Conservation (phyloP, 139 green algal species). For the Haematococcus sp. region DNA sequence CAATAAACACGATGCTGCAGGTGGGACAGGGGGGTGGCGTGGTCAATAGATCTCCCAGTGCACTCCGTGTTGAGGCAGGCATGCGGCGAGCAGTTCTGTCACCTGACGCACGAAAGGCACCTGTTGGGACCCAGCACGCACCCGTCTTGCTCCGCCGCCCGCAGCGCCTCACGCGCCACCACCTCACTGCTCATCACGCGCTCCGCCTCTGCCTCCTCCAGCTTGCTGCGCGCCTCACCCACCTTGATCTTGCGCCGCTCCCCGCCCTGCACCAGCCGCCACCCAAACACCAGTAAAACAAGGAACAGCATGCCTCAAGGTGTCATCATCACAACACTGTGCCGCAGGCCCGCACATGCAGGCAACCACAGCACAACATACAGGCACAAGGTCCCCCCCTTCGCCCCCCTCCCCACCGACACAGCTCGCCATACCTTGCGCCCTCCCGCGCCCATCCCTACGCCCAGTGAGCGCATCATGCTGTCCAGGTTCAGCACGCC, state of each 20-base stretch:
- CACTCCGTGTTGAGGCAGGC: too few relatives aligned
- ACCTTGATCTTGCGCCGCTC: slow-evolving; percentile 18
- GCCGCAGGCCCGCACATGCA: too few relatives aligned
- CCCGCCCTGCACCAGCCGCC: neutral
- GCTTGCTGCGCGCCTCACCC: slow-evolving; percentile 66
- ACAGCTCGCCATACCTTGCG: neutral
- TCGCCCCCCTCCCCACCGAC: neutral
- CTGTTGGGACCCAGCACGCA: neutral
- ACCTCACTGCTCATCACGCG: slow-evolving; percentile 41
- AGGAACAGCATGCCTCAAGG: slow-evolving; percentile 1
- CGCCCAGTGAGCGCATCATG: neutral
- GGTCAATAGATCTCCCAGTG: too few relatives aligned
- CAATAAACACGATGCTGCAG: slow-evolving; percentile 91
- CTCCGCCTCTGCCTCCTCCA: slow-evolving; percentile 68
- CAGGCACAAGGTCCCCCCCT: neutral
- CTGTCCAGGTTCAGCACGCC: slow-evolving; percentile 13
- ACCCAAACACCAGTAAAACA: neutral
- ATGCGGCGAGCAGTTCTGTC: too few relatives aligned
- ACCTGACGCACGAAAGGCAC: too few relatives aligned
- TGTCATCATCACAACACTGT: neutral
- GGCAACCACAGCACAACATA: too few relatives aligned
- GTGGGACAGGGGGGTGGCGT: too few relatives aligned
- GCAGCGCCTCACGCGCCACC: slow-evolving; percentile 72
- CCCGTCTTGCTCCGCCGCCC: slow-evolving; percentile 50
- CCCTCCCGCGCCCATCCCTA: too few relatives aligned